A percentile compares a stretch with the other conserved stretches of the same genome.
Conservation (phyloP, 139 green algal genomes). For the Chlamydomonas applanata region DNA sequence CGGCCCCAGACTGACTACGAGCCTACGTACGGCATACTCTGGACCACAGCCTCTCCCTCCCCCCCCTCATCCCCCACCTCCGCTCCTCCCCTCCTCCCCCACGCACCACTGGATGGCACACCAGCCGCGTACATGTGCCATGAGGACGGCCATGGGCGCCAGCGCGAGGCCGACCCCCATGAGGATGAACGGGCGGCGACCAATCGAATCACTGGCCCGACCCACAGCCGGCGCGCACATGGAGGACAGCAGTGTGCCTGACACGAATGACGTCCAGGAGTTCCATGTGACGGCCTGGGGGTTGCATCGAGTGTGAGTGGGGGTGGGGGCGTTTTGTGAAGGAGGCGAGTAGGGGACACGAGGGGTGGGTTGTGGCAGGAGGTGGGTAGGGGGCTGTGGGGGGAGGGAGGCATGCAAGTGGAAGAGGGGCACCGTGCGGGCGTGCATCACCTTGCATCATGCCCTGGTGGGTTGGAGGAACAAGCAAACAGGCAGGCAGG, state of each 20-base stretch:
- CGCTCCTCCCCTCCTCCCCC: background rate
- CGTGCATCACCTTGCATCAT: too few relatives aligned
- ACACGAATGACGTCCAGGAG: slow-evolving; percentile 65
- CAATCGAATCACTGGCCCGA: slow-evolving; percentile 54
- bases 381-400: too few relatives aligned
- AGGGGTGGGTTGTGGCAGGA: too few relatives aligned
- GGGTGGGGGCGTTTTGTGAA: too few relatives aligned
- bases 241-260: slow-evolving; percentile 60
- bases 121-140: slow-evolving; percentile 14
- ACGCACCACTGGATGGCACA: slow-evolving; percentile 24
- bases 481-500: too few relatives aligned
- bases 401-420: too few relatives aligned
- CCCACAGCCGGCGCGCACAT: slow-evolving; percentile 64
- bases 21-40: background rate
- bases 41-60: background rate
- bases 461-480: too few relatives aligned
- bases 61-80: too few relatives aligned
- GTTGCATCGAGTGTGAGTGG: too few relatives aligned
- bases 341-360: too few relatives aligned
- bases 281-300: slow-evolving; percentile 36
- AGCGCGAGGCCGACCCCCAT: slow-evolving; percentile 32
- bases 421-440: too few relatives aligned
- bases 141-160: slow-evolving; percentile 37
- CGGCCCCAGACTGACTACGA: background rate
- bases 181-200: slow-evolving; percentile 79